These are phyloP conservation scores for Gleditsia sinensis DNA, from an alignment of 306 rosid genomes.

Conservation along the genomic window DNA sequence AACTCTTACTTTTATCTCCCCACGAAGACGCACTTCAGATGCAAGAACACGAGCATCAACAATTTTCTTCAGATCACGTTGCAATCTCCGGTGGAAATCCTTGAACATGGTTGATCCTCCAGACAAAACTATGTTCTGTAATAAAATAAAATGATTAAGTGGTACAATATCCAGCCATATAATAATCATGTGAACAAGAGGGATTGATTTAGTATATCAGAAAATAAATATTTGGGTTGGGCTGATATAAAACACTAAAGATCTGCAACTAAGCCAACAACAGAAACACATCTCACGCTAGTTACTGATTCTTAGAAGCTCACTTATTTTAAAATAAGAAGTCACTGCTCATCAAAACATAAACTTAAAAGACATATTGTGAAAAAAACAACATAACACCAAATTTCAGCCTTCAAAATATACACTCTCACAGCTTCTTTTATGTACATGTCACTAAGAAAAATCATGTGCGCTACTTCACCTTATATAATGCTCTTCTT, in stretches of 20 bases:
- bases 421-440: constrained; percentile 18
- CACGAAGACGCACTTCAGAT: constrained; percentile 79
- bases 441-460: constrained; percentile 4
- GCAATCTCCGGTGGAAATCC: constrained; percentile 97
- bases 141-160: constrained; percentile 15
- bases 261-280: constrained; percentile 21
- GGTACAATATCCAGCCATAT: not conserved
- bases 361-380: not conserved
- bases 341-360: not conserved
- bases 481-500: constrained; percentile 95
- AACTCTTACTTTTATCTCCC: constrained; percentile 72
- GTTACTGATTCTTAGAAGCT: constrained; percentile 12
- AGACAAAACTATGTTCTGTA: constrained; percentile 91
- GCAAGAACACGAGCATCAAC: constrained; percentile 91
- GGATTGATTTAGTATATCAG: not conserved
- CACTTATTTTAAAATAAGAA: not conserved
- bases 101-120: constrained; percentile 99
- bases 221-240: constrained; percentile 1
- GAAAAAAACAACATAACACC: constrained; percentile 8
- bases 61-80: constrained; percentile 90
- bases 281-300: constrained; percentile 7
- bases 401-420: constrained; percentile 6
- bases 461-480: constrained; percentile 37
- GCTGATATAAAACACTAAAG: constrained; percentile 6
- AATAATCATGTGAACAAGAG: constrained; percentile 12